A percentile compares a stretch with the other conserved stretches of the same genome.
Conservation (phyloP, 2,329 filamentous ascomycete species). For the Cephalotrichum gorgonifer region DNA sequence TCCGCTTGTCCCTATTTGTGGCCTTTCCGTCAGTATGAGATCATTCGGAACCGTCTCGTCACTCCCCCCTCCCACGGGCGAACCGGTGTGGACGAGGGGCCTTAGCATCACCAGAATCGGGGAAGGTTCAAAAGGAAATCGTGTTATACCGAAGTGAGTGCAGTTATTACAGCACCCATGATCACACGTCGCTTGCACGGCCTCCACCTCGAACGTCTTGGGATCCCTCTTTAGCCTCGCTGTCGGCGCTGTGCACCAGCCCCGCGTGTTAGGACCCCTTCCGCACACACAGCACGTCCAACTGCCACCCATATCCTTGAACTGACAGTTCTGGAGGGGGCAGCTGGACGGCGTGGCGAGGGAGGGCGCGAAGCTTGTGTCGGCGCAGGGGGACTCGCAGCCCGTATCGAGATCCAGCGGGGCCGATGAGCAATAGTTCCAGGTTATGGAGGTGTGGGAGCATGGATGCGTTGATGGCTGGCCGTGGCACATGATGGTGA, state of each 20-base stretch:
- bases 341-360: slow-evolving; percentile 34
- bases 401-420: slow-evolving; percentile 38
- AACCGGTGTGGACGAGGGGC: too few species aligned
- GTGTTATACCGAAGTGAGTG: slow-evolving; percentile 28
- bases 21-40: neutral
- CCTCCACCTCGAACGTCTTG: slow-evolving; percentile 21
- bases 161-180: slow-evolving; percentile 43
- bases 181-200: slow-evolving; percentile 32
- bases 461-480: slow-evolving; percentile 42
- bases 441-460: slow-evolving; percentile 43
- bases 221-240: slow-evolving; percentile 19
- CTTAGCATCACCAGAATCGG: too few species aligned
- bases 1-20: slow-evolving; percentile 1
- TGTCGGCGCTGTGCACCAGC: slow-evolving; percentile 37
- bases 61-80: neutral
- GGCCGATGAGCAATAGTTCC: slow-evolving; percentile 39
- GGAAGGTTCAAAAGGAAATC: neutral
- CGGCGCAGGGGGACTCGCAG: slow-evolving; percentile 37
- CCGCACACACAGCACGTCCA: slow-evolving; percentile 47
- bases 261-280: slow-evolving; percentile 38
- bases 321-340: slow-evolving; percentile 40
- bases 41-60: neutral
- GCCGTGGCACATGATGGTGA: slow-evolving; percentile 37
- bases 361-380: slow-evolving; percentile 33
- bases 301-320: slow-evolving; percentile 33